Percentiles rank a stretch among this genome's conserved stretches.
Conservation (phyloP, 768 basidiomycete genomes). For the Hypsizygus marmoreus region DNA sequence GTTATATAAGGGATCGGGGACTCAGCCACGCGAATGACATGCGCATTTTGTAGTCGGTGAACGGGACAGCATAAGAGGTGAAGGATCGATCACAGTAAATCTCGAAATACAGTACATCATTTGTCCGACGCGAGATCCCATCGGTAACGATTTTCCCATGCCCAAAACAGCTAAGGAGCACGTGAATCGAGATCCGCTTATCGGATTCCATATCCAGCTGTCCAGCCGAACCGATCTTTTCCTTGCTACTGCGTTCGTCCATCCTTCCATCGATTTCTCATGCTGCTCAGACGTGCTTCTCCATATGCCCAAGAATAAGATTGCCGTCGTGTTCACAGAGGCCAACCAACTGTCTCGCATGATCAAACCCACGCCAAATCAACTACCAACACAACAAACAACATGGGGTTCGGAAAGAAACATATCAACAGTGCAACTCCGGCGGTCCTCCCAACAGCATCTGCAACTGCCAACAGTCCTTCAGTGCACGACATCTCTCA, state of each 20-base stretch:
- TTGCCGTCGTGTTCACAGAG: slow-evolving; percentile 14
- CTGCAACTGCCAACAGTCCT: slow-evolving; percentile 1
- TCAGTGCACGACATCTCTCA: not conserved
- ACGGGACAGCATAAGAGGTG: slow-evolving; percentile 22
- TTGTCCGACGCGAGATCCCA: slow-evolving; percentile 24
- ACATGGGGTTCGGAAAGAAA: slow-evolving; percentile 13
- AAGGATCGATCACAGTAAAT: slow-evolving; percentile 23
- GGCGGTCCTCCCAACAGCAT: not conserved
- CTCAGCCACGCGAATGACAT: slow-evolving; percentile 23
- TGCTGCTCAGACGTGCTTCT: too few species aligned
- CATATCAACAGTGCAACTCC: slow-evolving; percentile 17
- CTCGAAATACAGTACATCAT: slow-evolving; percentile 11
- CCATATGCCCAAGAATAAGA: slow-evolving; percentile 22
- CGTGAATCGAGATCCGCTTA: slow-evolving; percentile 31
- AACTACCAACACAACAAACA: slow-evolving; percentile 16
- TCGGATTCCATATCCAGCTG: slow-evolving; percentile 20
- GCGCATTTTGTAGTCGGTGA: slow-evolving; percentile 26
- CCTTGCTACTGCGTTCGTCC: slow-evolving; percentile 21
- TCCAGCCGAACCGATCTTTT: slow-evolving; percentile 17
- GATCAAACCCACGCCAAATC: slow-evolving; percentile 9
- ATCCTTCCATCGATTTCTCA: slow-evolving; percentile 20
- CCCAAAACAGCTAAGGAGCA: slow-evolving; percentile 25
- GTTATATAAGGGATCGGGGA: slow-evolving; percentile 21
- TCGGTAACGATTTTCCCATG: slow-evolving; percentile 28
- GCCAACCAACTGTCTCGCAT: too few species aligned